Percentiles rank a stretch among this genome's conserved stretches.
Evolutionary conservation across 1,284 basidiomycete genomes (phyloP).

Genomic region (Volvariella volvacea): DNA sequence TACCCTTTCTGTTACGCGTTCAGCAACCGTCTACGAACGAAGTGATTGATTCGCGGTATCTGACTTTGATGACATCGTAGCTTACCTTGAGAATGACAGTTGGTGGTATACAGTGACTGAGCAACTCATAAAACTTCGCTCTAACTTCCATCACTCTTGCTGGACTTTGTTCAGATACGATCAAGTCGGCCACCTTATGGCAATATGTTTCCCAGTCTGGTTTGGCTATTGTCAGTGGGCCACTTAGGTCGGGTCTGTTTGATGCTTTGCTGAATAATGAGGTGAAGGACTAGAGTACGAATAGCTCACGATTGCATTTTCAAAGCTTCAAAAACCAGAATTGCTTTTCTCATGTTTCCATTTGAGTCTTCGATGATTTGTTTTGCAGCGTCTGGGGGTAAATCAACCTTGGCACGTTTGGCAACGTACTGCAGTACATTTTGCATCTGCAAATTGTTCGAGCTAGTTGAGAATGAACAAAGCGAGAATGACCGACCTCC

Average conservation of each 20-base stretch:
- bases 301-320: slow-evolving; percentile 83
- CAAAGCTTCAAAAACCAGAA: slow-evolving; percentile 92
- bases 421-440: slow-evolving; percentile 79
- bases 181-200: slow-evolving; percentile 87
- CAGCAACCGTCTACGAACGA: slow-evolving; percentile 73
- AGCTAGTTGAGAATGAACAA: slow-evolving; percentile 3
- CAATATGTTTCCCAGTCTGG: slow-evolving; percentile 99
- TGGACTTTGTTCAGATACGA: slow-evolving; percentile 91
- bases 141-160: slow-evolving; percentile 88
- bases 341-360: slow-evolving; percentile 93
- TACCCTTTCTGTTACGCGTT: slow-evolving; percentile 79
- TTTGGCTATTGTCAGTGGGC: slow-evolving; percentile 78
- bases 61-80: neutral
- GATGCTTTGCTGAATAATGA: slow-evolving; percentile 6
- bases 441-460: slow-evolving; percentile 54
- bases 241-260: slow-evolving; percentile 64
- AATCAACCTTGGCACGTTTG: slow-evolving; percentile 73
- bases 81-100: slow-evolving; percentile 82
- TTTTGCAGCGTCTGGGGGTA: slow-evolving; percentile 69
- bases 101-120: slow-evolving; percentile 98
- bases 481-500: slow-evolving; percentile 49
- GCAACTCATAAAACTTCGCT: slow-evolving; percentile 89
- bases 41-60: slow-evolving; percentile 2
- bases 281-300: slow-evolving; percentile 1
- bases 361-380: slow-evolving; percentile 78